Evolutionary conservation across 768 basidiomycete species (phyloP).

Genomic region (Boletus fagicola): DNA sequence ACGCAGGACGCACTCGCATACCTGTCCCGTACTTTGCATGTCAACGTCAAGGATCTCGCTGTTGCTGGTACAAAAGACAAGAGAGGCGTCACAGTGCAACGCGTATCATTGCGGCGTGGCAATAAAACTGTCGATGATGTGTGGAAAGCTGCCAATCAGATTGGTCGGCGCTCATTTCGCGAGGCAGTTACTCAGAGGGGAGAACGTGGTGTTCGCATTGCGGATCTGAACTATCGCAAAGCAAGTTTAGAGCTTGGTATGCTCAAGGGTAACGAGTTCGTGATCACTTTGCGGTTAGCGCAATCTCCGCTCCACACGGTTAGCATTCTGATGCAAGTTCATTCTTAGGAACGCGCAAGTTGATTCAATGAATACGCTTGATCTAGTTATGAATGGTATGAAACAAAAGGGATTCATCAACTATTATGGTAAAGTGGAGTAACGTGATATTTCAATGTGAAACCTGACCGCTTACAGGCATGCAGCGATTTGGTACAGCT

Average conservation of each 20-base stretch:
- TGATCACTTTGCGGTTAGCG: slow-evolving; percentile 84
- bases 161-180: slow-evolving; percentile 53
- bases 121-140: slow-evolving; percentile 77
- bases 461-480: slow-evolving; percentile 53
- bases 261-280: slow-evolving; percentile 94
- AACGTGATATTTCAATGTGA: background rate
- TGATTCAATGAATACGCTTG: slow-evolving; percentile 67
- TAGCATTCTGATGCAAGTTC: background rate
- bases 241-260: slow-evolving; percentile 86
- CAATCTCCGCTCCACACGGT: slow-evolving; percentile 17
- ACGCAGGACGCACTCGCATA: slow-evolving; percentile 90
- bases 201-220: slow-evolving; percentile 84
- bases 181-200: slow-evolving; percentile 71
- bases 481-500: slow-evolving; percentile 99
- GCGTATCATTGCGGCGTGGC: slow-evolving; percentile 78
- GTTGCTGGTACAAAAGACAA: slow-evolving; percentile 99
- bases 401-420: slow-evolving; percentile 93
- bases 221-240: slow-evolving; percentile 84
- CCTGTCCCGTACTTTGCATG: slow-evolving; percentile 74
- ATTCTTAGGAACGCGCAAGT: slow-evolving; percentile 75
- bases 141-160: slow-evolving; percentile 78
- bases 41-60: slow-evolving; percentile 74
- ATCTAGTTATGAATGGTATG: slow-evolving; percentile 72
- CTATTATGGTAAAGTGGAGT: slow-evolving; percentile 72
- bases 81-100: slow-evolving; percentile 92